These are phyloP conservation scores for Cochlearia excelsa DNA, from an alignment of 345 rosid species.

Conservation along the genomic window DNA sequence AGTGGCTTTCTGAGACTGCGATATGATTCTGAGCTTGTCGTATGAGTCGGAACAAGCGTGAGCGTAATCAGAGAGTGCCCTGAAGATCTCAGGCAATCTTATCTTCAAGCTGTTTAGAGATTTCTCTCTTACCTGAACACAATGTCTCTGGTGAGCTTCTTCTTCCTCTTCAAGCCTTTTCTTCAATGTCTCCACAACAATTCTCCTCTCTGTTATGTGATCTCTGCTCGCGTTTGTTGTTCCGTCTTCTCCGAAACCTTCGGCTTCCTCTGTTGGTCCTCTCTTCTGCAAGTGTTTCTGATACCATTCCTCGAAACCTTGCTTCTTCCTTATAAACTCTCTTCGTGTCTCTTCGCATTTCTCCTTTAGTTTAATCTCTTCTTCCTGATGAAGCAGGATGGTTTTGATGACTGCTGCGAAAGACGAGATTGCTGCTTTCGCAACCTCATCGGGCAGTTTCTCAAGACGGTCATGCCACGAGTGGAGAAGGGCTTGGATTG, in stretches of 20 bases:
- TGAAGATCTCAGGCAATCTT: conserved; percentile 81
- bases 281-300: conserved; percentile 62
- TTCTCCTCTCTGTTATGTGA: conserved; percentile 68
- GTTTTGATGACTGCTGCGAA: conserved; percentile 69
- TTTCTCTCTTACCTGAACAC: conserved; percentile 89
- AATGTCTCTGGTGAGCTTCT: conserved; percentile 63
- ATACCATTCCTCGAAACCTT: conserved; percentile 89
- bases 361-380: conserved; percentile 82
- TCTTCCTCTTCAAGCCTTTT: conserved; percentile 72
- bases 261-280: conserved; percentile 48
- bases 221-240: conserved; percentile 42
- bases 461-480: conserved; percentile 70
- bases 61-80: conserved; percentile 71
- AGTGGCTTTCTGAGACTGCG: conserved; percentile 37
- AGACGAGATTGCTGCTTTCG: conserved; percentile 73
- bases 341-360: conserved; percentile 74
- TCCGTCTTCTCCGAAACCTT: conserved; percentile 47
- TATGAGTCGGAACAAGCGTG: conserved; percentile 66
- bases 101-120: conserved; percentile 75
- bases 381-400: conserved; percentile 71
- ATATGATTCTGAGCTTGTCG: conserved; percentile 50
- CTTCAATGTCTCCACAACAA: conserved; percentile 61
- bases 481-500: conserved; percentile 70
- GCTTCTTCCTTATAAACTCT: conserved; percentile 63
- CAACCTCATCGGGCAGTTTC: conserved; percentile 80